Evolutionary conservation across 1,284 basidiomycete species (phyloP).

Genomic region (Lignosus rhinocerotis): DNA sequence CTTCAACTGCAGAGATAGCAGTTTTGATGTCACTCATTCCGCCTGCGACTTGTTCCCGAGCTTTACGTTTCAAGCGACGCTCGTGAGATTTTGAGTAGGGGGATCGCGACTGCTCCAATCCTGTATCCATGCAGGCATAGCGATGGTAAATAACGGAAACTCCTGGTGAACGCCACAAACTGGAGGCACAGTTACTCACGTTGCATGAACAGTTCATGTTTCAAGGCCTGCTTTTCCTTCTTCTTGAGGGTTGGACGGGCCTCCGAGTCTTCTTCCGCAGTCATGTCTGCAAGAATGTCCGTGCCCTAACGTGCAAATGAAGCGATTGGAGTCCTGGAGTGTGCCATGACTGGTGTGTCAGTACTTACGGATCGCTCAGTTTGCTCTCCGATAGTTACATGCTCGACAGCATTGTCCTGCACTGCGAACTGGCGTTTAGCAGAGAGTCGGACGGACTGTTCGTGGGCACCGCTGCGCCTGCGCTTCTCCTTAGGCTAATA

Average conservation of each 20-base stretch:
- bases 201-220: constrained; percentile 68
- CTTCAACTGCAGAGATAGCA: constrained; percentile 54
- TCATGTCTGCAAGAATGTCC: constrained; percentile 42
- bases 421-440: constrained; percentile 49
- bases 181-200: constrained; percentile 41
- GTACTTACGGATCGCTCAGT: constrained; percentile 26
- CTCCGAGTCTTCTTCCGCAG: constrained; percentile 28
- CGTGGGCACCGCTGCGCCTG: constrained; percentile 47
- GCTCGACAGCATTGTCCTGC: constrained; percentile 49
- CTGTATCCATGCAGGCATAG: constrained; percentile 38
- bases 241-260: constrained; percentile 46
- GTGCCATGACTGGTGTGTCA: background rate
- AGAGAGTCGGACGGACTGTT: constrained; percentile 49
- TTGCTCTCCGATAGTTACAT: constrained; percentile 45
- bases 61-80: constrained; percentile 70
- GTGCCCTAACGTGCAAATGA: constrained; percentile 39
- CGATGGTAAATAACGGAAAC: background rate
- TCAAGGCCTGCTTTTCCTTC: constrained; percentile 68
- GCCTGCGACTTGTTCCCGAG: constrained; percentile 66
- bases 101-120: constrained; percentile 49
- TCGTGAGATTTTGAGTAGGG: constrained; percentile 78
- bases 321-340: background rate
- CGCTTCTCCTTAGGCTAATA: constrained; percentile 61
- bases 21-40: constrained; percentile 60
- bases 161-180: background rate